phyloP scores from a whole-genome alignment of 257 asterid species.

The Thymus mandschuricus region DNA sequence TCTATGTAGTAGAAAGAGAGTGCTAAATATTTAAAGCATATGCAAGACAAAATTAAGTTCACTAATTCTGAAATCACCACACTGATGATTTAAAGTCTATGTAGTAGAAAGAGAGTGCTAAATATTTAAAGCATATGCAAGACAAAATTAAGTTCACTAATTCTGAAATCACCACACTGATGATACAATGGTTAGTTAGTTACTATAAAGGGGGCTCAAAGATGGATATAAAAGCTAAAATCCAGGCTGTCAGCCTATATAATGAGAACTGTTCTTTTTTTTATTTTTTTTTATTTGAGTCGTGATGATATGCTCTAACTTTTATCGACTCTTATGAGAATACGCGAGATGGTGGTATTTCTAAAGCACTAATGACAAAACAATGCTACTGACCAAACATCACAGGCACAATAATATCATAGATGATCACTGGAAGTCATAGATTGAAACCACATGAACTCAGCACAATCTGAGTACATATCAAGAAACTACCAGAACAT shows the following conservation, averaged over 20 bases:
- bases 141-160: neutral
- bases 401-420: neutral
- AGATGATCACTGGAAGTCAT: neutral
- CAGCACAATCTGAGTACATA: neutral
- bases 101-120: too few species aligned
- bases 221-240: slow-evolving; percentile 1
- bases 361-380: neutral
- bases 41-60: neutral
- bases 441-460: neutral
- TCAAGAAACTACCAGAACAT: neutral
- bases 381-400: neutral
- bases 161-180: neutral
- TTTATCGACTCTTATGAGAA: slow-evolving; percentile 1
- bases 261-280: slow-evolving; percentile 6
- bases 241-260: slow-evolving; percentile 13
- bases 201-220: slow-evolving; percentile 13
- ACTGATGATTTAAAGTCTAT: neutral
- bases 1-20: slow-evolving; percentile 6
- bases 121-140: neutral
- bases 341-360: neutral
- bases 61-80: neutral
- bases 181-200: slow-evolving; percentile 13
- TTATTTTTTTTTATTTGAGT: too few species aligned
- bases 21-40: neutral
- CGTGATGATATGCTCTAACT: neutral